phyloP scores from a whole-genome alignment of 306 rosid species.

The Pterocarpus santalinus region DNA sequence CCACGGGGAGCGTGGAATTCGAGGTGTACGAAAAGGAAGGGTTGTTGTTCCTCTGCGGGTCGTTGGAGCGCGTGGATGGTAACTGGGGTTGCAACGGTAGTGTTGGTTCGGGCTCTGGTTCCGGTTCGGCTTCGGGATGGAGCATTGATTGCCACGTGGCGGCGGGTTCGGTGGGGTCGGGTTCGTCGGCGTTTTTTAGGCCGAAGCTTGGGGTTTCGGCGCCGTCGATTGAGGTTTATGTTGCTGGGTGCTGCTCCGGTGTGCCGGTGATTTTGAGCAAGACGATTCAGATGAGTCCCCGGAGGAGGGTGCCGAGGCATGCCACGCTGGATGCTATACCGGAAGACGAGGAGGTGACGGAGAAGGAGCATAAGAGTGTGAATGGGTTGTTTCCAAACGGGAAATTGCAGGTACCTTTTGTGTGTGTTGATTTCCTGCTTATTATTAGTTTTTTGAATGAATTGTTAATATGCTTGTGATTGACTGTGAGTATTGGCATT shows the following conservation, averaged over 20 bases:
- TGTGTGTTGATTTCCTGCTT: not conserved
- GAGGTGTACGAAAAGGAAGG: conserved; percentile 84
- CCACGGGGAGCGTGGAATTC: conserved; percentile 73
- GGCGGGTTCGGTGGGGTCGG: conserved; percentile 64
- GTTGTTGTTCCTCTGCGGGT: conserved; percentile 76
- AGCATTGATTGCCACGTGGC: conserved; percentile 80
- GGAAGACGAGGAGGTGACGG: conserved; percentile 78
- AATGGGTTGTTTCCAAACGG: conserved; percentile 54
- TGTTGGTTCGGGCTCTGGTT: not conserved
- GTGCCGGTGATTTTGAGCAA: conserved; percentile 80
- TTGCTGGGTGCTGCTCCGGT: conserved; percentile 88
- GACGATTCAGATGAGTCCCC: conserved; percentile 76
- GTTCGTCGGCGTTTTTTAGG: conserved; percentile 73
- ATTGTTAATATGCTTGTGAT: not conserved
- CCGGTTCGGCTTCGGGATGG: conserved; percentile 64
- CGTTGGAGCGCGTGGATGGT: conserved; percentile 74
- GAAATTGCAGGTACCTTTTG: conserved; percentile 64
- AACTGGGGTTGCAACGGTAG: conserved; percentile 61
- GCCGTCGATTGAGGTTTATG: conserved; percentile 81
- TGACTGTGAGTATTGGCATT: not conserved
- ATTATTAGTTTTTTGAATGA: no score
- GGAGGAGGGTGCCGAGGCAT: conserved; percentile 69
- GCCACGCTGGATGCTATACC: conserved; percentile 80
- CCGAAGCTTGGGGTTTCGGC: conserved; percentile 79
- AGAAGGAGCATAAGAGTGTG: conserved; percentile 55